Base-by-base conservation (phyloP, 148 eudicot genomes). In the Chenopodium formosanum region DNA sequence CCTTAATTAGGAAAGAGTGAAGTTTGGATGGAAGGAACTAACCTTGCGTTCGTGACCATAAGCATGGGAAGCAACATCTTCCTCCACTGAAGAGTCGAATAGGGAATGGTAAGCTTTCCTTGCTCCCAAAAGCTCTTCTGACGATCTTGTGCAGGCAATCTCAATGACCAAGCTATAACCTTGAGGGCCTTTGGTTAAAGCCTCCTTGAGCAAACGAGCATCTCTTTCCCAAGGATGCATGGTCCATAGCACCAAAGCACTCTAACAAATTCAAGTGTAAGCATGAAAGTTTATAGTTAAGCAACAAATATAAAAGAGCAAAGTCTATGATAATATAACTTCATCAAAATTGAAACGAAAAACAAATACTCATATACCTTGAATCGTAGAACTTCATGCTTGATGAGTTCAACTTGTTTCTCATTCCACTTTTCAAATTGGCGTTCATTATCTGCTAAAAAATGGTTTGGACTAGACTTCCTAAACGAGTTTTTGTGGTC, bases 221-320 rank as follows among this genome's bases (percentile, higher is more conserved):
- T 94, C 98, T 88, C 98, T 91, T 81, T 94, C 98, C 97, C 97
- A 94, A 13, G 93, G 94, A 75, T 94, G 97, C 97, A 92, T 94
- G 7, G 90, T 84, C 90, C 92, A 89, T 4, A 91, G 80, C 83
- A 91, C 93, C 66, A 92, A 64, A 20, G 96, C 94, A 70, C 82
- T 86, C 97, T 94, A 56, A 63, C 4, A 73, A 32, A 70, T 19
- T 29, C 47, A 78, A 4, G 6, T 52, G 5, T 27, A 52, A 0
- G 25, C 0, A 25, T 64, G 3, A 31, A 46, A 62, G 69, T 44
- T 23, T 11, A 58, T 68, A 62, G 20, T 60, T 16, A 75, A 27
- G 76, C 32, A 48, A 6, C 25, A 72, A 4, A 8, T 40, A 17
- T 4, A 14, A 69, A 69, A 16, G 23, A 3, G 72, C 72, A 16